These are phyloP conservation scores for Dalbergia cochinchinensis DNA, from an alignment of 306 rosid species.

Conservation along the genomic window DNA sequence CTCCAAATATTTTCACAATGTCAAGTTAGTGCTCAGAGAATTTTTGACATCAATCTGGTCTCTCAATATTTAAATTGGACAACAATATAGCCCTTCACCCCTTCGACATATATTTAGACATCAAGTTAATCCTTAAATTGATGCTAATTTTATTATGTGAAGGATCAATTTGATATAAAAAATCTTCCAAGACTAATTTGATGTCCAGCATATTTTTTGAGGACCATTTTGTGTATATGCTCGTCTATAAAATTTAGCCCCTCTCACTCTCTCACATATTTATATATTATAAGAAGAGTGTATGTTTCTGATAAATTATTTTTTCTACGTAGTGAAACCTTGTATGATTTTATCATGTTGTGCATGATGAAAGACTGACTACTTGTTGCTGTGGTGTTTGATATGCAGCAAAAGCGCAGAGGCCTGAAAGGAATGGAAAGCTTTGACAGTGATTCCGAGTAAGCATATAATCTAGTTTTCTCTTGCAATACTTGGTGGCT, in stretches of 20 bases:
- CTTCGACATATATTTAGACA: too few species aligned
- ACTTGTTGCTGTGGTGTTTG: slow-evolving; percentile 34
- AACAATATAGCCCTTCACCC: not conserved
- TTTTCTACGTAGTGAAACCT: slow-evolving; percentile 16
- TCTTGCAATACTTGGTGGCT: slow-evolving; percentile 33
- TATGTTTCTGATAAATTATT: not conserved
- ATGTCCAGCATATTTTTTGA: not conserved
- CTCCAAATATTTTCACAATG: not conserved
- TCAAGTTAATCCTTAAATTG: not conserved
- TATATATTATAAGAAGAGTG: not conserved
- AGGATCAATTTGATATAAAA: not conserved
- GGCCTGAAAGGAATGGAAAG: slow-evolving; percentile 76
- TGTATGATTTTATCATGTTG: not conserved
- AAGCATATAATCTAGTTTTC: slow-evolving; percentile 42
- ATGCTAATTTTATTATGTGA: not conserved
- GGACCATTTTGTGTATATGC: not conserved
- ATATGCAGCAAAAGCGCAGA: slow-evolving; percentile 75
- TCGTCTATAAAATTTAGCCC: not conserved
- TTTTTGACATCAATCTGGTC: not conserved
- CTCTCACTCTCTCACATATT: not conserved
- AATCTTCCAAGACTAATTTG: not conserved
- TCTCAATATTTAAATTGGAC: not conserved
- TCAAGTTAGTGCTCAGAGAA: not conserved
- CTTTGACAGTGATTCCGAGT: slow-evolving; percentile 49
- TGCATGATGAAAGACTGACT: slow-evolving; percentile 21